phyloP scores from a whole-genome alignment of 2,329 filamentous ascomycete species.

The Talaromyces sp. region DNA sequence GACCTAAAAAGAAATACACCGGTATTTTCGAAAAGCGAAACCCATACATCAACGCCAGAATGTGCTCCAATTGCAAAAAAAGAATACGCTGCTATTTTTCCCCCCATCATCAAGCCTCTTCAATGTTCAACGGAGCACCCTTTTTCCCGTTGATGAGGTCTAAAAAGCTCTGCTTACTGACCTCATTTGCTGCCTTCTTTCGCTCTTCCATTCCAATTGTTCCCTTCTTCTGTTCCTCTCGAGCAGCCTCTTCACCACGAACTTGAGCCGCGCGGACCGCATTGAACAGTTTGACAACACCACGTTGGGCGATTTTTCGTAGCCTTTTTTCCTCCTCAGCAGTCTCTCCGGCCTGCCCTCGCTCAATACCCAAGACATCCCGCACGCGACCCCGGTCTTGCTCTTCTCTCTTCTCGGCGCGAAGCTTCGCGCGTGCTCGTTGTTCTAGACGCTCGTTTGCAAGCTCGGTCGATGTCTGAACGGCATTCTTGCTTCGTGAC shows the following conservation, averaged over 20 bases:
- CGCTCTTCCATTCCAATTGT: constrained; percentile 72
- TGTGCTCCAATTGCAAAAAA: constrained; percentile 17
- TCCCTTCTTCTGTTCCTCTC: constrained; percentile 60
- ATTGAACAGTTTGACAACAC: constrained; percentile 95
- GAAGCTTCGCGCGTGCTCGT: constrained; percentile 71
- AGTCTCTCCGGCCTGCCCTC: constrained; percentile 46
- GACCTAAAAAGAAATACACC: background rate
- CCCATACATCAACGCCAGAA: constrained; percentile 19
- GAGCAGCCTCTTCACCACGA: constrained; percentile 70
- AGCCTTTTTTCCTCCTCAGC: constrained; percentile 70
- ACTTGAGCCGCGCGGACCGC: constrained; percentile 90
- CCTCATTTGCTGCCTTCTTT: constrained; percentile 86
- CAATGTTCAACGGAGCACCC: constrained; percentile 42
- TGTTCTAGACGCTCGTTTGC: constrained; percentile 73
- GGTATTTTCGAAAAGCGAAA: constrained; percentile 4
- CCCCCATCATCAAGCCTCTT: constrained; percentile 32
- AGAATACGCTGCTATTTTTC: background rate
- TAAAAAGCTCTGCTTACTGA: constrained; percentile 94
- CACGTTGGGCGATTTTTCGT: constrained; percentile 81
- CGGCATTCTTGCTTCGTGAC: constrained; percentile 70
- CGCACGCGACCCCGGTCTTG: constrained; percentile 81
- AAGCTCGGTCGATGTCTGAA: constrained; percentile 64
- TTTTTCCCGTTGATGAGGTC: constrained; percentile 65
- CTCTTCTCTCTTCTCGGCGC: constrained; percentile 71
- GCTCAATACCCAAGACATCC: constrained; percentile 68